A percentile compares a stretch with the other conserved stretches of the same genome.
These are phyloP conservation scores for Cladosporium sp. DNA, from an alignment of 2,329 filamentous ascomycete genomes.

Conservation along the genomic window DNA sequence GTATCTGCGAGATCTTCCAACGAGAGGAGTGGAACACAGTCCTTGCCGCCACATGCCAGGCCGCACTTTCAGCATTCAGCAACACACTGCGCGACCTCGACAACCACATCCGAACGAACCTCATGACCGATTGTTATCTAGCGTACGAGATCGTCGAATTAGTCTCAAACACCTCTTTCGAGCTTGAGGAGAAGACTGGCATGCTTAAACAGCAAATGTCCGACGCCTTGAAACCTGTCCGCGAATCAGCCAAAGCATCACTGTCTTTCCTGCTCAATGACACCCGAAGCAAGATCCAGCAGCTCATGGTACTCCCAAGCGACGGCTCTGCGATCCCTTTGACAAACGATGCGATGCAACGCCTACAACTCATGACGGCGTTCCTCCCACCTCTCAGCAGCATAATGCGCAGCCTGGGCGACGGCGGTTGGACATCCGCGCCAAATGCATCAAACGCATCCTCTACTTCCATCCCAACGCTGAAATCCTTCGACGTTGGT, in stretches of 20 bases:
- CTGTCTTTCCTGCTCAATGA: constrained; percentile 83
- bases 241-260: constrained; percentile 88
- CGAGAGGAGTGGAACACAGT: constrained; percentile 81
- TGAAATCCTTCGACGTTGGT: constrained; percentile 80
- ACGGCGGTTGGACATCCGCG: constrained; percentile 77
- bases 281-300: constrained; percentile 68
- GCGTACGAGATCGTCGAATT: constrained; percentile 95
- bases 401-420: constrained; percentile 87
- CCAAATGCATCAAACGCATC: constrained; percentile 56
- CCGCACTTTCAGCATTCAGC: constrained; percentile 76
- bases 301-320: constrained; percentile 67
- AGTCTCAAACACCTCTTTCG: constrained; percentile 75
- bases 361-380: constrained; percentile 81
- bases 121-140: constrained; percentile 89
- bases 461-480: constrained; percentile 65
- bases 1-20: constrained; percentile 82
- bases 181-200: constrained; percentile 78
- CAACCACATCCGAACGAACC: constrained; percentile 79
- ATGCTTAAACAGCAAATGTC: constrained; percentile 82
- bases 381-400: constrained; percentile 85
- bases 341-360: constrained; percentile 80
- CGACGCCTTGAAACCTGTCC: constrained; percentile 82
- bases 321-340: constrained; percentile 79
- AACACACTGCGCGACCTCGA: constrained; percentile 88
- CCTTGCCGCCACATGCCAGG: constrained; percentile 76